Base-by-base conservation (phyloP, 2,329 filamentous ascomycete genomes). In the Akanthomyces lecanii region DNA sequence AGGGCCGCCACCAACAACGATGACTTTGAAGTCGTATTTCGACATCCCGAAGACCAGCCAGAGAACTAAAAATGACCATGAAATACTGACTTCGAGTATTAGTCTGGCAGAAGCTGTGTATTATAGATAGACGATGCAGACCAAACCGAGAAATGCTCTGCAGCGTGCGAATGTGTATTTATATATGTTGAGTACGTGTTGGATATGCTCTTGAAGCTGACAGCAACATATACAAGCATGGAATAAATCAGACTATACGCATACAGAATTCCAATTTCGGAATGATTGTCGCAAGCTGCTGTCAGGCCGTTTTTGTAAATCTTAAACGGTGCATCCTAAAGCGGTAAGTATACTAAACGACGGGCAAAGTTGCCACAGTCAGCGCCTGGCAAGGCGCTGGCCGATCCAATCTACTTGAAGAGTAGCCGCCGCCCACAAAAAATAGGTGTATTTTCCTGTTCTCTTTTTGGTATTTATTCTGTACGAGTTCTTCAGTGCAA, bases 1-100 rank as follows among this genome's bases (percentile, higher is more conserved):
- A n/a, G 84, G 70, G 52, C 78, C 75, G 7, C 79, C 82, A 21
- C 82, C 82, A 1, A 75, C 78, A 38, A 84, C 82, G 62, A 69
- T 57, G 54, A 66, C 59, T 54, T 57, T 65, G 44, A 55, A 66
- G 42, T 47, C 25, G 48, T 50, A 36, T 23, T 44, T 52, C 21
- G 58, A 25, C 58, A 61, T 21, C n/a, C 23, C 33, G n/a, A n/a
- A 33, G 14, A 25, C 25, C 4, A 25, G 2, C 12, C n/a, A 21
- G 10, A 44, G 42, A 45, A 11, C 2, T 14, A 40, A 5, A 40
- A 40, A 2, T 40, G 12, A 3, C 16, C 5, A 21, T 5, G 5
- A 16, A 16, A 16, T 40, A 16, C 14, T 16, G 14, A 40, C 2
- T 16, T 14, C 3, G 14, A 16, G 38, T 16, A 16, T 4, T 40